A percentile compares a stretch with the other conserved stretches of the same genome.
Evolutionary conservation across 495 filamentous ascomycete species (phyloP).

Genomic region (Pseudoneurospora amorphoporcata): DNA sequence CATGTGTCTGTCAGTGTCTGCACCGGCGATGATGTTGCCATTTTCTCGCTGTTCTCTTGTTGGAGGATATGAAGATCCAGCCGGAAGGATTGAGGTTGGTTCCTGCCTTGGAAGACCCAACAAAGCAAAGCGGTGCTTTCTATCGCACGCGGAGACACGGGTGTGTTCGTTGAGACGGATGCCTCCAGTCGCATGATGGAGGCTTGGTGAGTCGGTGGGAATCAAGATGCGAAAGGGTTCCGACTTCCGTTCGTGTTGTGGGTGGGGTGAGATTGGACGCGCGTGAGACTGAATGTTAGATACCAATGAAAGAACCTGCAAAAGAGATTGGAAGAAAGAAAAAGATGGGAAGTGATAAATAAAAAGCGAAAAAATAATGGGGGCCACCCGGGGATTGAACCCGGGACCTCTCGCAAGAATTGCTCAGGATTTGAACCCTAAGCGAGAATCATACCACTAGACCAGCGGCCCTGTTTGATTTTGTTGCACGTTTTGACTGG

Average conservation of each 20-base stretch:
- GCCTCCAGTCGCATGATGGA: too few relatives aligned
- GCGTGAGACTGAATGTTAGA: too few relatives aligned
- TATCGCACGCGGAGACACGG: not conserved
- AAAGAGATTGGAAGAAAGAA: not conserved
- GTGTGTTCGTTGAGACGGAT: not conserved
- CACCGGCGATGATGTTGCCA: not conserved
- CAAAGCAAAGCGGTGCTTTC: not conserved
- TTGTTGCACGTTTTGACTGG: not conserved
- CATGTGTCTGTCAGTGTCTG: not conserved
- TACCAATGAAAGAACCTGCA: too few relatives aligned
- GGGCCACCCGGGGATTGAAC: not conserved
- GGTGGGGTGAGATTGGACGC: too few relatives aligned
- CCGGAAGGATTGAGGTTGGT: not conserved
- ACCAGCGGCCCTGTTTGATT: not conserved
- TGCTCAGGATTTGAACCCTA: not conserved
- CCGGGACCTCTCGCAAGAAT: not conserved
- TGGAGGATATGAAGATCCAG: not conserved
- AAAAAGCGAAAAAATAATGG: not conserved
- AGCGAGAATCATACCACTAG: not conserved
- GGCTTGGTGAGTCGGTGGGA: too few relatives aligned
- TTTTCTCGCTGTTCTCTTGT: too few relatives aligned
- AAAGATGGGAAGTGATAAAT: not conserved
- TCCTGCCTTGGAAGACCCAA: not conserved
- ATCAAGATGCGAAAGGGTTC: too few relatives aligned
- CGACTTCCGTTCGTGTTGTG: too few relatives aligned